Conservation (phyloP, 495 filamentous ascomycete genomes). For the Penicillium salamii region DNA sequence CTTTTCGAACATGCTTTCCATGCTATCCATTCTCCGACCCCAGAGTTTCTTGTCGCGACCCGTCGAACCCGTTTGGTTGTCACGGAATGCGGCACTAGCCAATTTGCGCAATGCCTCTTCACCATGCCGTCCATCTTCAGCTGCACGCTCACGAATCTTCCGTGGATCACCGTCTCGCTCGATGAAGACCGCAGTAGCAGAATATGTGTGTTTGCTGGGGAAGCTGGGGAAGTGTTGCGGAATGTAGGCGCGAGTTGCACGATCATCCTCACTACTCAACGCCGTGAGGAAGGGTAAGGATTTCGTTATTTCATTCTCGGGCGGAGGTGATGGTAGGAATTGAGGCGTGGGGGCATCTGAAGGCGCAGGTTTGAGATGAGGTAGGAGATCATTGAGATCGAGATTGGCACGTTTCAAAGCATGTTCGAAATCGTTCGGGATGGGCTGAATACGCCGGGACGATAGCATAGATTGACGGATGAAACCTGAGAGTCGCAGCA, state of each 20-base stretch:
- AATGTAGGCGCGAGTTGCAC: slow-evolving; percentile 51
- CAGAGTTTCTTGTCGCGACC: slow-evolving; percentile 44
- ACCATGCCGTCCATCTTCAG: slow-evolving; percentile 68
- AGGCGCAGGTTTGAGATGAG: slow-evolving; percentile 36
- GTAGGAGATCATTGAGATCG: slow-evolving; percentile 37
- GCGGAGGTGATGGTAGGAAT: slow-evolving; percentile 45
- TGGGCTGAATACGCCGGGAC: slow-evolving; percentile 57
- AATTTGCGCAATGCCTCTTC: slow-evolving; percentile 72
- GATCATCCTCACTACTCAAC: slow-evolving; percentile 51
- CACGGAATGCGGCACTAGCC: slow-evolving; percentile 49
- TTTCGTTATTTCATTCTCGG: slow-evolving; percentile 39
- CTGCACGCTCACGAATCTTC: slow-evolving; percentile 68
- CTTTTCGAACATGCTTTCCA: slow-evolving; percentile 51
- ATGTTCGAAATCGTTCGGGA: slow-evolving; percentile 67
- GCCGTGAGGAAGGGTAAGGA: slow-evolving; percentile 50
- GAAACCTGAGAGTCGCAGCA: slow-evolving; percentile 52
- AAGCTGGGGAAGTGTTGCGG: slow-evolving; percentile 67
- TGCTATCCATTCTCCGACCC: slow-evolving; percentile 41
- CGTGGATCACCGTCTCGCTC: slow-evolving; percentile 66
- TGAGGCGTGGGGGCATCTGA: slow-evolving; percentile 28
- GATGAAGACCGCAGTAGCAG: slow-evolving; percentile 62
- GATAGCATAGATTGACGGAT: slow-evolving; percentile 61
- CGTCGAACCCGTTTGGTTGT: slow-evolving; percentile 36
- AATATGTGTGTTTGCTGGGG: slow-evolving; percentile 72
- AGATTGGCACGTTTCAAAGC: slow-evolving; percentile 46